Percentiles rank a stretch among this genome's conserved stretches.
phyloP scores from a whole-genome alignment of 768 basidiomycete genomes.

The Stropharia rugosoannulata region DNA sequence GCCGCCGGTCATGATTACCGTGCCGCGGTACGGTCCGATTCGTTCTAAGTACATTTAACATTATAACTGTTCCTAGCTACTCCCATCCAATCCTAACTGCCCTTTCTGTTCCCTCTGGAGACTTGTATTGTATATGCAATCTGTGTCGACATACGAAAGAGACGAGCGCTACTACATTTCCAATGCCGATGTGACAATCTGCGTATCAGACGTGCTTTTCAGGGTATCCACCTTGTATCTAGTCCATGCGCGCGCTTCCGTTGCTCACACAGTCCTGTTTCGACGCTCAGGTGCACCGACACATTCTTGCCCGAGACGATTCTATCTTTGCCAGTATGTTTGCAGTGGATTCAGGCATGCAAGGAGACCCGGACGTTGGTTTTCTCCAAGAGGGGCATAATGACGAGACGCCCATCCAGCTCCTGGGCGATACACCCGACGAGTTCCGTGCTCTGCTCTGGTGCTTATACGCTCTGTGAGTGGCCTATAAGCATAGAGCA shows the following conservation, averaged over 20 bases:
- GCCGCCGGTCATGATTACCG: too few species aligned
- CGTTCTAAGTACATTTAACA: too few species aligned
- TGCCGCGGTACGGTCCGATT: too few species aligned
- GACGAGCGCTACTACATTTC: conserved; percentile 35
- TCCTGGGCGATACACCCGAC: conserved; percentile 48
- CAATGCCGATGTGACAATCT: conserved; percentile 42
- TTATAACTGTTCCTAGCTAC: too few species aligned
- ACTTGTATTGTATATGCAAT: not conserved
- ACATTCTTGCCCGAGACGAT: conserved; percentile 25
- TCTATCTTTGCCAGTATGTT: conserved; percentile 46
- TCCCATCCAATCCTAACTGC: too few species aligned
- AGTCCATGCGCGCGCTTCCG: not conserved
- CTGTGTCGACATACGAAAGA: not conserved
- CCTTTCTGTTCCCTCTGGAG: too few species aligned
- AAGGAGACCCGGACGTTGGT: not conserved
- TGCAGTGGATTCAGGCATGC: conserved; percentile 28
- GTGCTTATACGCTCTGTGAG: conserved; percentile 54
- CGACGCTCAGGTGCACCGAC: conserved; percentile 17
- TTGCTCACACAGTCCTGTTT: not conserved
- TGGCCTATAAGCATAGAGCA: conserved; percentile 9
- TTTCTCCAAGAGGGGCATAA: conserved; percentile 41
- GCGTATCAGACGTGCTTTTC: conserved; percentile 44
- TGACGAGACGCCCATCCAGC: conserved; percentile 49
- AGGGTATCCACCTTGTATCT: conserved; percentile 28
- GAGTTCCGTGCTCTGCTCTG: conserved; percentile 52